Conservation (phyloP, 306 rosid species). For the Carpinus viminea region DNA sequence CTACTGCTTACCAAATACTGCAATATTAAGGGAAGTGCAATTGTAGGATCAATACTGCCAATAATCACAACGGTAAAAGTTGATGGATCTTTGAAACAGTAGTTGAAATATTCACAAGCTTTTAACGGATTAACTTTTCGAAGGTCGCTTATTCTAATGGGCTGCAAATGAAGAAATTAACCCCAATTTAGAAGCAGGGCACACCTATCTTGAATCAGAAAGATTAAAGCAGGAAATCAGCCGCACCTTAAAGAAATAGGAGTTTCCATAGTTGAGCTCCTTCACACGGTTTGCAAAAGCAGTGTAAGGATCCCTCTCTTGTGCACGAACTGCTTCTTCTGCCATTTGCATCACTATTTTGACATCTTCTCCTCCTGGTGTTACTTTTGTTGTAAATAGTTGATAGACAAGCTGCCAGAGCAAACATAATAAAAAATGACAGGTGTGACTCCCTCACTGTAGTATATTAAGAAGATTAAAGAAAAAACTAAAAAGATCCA, state of each 20-base stretch:
- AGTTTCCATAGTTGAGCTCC: conserved; percentile 97
- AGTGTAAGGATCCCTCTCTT: conserved; percentile 93
- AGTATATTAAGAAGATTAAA: not conserved
- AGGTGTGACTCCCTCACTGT: not conserved
- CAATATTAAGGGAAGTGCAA: conserved; percentile 85
- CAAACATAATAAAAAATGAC: conserved; percentile 25
- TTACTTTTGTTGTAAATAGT: conserved; percentile 72
- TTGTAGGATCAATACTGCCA: conserved; percentile 78
- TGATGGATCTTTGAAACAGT: conserved; percentile 92
- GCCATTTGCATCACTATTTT: conserved; percentile 99
- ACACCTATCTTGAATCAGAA: conserved; percentile 22
- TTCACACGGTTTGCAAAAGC: conserved; percentile 92
- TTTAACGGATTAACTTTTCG: conserved; percentile 77
- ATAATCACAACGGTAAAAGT: conserved; percentile 82
- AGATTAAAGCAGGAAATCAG: conserved; percentile 27
- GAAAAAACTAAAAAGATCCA: not conserved
- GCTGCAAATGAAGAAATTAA: conserved; percentile 54
- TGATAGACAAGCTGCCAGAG: conserved; percentile 89
- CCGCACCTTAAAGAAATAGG: conserved; percentile 87
- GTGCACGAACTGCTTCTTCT: conserved; percentile 93
- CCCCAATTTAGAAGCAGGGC: conserved; percentile 29
- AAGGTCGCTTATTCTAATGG: conserved; percentile 74
- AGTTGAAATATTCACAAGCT: conserved; percentile 96
- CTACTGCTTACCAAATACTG: conserved; percentile 76
- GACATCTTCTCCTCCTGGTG: conserved; percentile 85